These are phyloP conservation scores for Gossypium rotundifolium DNA, from an alignment of 345 rosid species.

Conservation along the genomic window DNA sequence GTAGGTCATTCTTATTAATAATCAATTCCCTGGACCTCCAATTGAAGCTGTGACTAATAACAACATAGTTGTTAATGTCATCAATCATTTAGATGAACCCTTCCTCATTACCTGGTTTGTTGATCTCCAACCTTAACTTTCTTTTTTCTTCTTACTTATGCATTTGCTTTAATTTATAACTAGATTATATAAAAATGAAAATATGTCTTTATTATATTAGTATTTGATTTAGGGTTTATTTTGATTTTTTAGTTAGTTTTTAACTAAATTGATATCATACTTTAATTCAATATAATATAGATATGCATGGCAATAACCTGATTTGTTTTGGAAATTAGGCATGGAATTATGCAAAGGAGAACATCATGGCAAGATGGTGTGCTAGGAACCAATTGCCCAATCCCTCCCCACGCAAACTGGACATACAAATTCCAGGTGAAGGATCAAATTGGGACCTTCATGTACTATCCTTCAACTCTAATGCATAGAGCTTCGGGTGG, in stretches of 20 bases:
- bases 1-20: constrained; percentile 77
- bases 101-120: constrained; percentile 73
- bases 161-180: background rate
- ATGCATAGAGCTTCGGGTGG: constrained; percentile 72
- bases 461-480: constrained; percentile 59
- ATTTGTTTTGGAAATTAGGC: constrained; percentile 33
- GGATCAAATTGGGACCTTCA: constrained; percentile 71
- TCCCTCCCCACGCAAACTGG: constrained; percentile 66
- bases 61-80: constrained; percentile 60
- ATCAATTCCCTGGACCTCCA: constrained; percentile 84
- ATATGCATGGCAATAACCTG: no score
- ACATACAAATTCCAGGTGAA: constrained; percentile 72
- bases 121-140: background rate
- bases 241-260: no score
- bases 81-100: constrained; percentile 63
- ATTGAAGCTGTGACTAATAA: constrained; percentile 70
- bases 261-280: no score
- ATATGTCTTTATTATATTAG: no score
- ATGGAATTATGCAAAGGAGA: constrained; percentile 63
- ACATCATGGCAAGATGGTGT: constrained; percentile 86
- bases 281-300: no score
- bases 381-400: constrained; percentile 83
- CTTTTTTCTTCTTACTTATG: no score
- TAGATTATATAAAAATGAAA: no score
- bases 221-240: no score